These are phyloP conservation scores for Lactarius indigo DNA, from an alignment of 768 basidiomycete genomes.

Conservation along the genomic window DNA sequence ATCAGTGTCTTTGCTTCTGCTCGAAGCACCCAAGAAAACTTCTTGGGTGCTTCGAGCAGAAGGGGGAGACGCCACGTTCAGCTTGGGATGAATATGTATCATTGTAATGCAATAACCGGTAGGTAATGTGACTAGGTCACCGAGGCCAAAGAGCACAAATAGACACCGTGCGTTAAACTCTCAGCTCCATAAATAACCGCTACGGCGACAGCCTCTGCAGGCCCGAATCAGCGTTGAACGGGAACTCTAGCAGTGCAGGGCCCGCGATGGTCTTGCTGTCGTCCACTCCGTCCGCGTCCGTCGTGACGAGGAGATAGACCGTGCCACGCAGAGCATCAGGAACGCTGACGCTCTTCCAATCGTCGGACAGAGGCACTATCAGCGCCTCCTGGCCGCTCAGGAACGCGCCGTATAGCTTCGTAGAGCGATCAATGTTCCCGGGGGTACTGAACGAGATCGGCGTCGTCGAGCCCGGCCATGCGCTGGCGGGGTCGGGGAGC, in stretches of 20 bases:
- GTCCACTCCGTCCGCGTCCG: constrained; percentile 12
- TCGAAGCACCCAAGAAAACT: too few species aligned
- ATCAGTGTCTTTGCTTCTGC: too few species aligned
- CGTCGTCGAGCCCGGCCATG: constrained; percentile 17
- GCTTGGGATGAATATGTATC: neutral
- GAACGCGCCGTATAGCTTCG: constrained; percentile 22
- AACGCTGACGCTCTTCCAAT: constrained; percentile 12
- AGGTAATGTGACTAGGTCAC: neutral
- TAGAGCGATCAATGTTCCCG: neutral
- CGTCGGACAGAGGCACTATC: constrained; percentile 20
- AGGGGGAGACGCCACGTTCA: neutral
- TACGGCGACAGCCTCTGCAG: neutral
- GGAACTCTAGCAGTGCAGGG: constrained; percentile 23
- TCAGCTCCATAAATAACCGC: neutral
- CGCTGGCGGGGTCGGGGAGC: constrained; percentile 26
- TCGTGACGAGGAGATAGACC: constrained; percentile 21
- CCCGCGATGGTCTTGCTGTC: constrained; percentile 23
- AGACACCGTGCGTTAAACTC: neutral
- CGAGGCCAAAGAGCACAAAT: neutral
- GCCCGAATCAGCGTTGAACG: constrained; percentile 15
- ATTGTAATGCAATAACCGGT: neutral
- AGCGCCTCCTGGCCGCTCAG: constrained; percentile 21
- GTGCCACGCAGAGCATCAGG: constrained; percentile 18
- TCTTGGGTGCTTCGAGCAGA: neutral
- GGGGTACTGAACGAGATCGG: constrained; percentile 13